These are phyloP conservation scores for Globisporangium mamillatum DNA, from an alignment of 352 stramenopile genomes.

Conservation along the genomic window DNA sequence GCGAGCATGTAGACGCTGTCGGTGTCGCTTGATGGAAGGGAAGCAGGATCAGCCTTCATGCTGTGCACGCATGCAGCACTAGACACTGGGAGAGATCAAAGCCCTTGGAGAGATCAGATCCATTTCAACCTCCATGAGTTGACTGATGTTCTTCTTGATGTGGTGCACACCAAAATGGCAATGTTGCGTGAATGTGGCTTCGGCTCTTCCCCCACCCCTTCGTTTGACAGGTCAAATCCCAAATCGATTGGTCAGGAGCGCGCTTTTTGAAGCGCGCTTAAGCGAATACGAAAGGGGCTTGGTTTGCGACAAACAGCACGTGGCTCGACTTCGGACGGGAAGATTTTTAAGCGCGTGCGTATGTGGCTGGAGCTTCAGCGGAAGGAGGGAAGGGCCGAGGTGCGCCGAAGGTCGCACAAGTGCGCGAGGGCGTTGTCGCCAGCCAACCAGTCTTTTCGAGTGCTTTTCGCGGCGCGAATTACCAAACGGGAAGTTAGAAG, in stretches of 20 bases:
- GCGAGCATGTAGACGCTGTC: background rate
- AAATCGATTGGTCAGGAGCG: constrained; percentile 29
- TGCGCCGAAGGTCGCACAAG: constrained; percentile 29
- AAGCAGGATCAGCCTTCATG: background rate
- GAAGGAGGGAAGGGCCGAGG: background rate
- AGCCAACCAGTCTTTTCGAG: constrained; percentile 46
- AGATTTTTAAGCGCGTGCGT: background rate
- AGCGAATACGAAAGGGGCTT: constrained; percentile 12
- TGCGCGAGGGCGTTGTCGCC: constrained; percentile 27
- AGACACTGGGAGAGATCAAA: background rate
- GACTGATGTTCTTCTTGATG: background rate
- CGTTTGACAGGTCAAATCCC: constrained; percentile 2
- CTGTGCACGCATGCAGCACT: background rate
- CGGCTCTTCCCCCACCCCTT: background rate
- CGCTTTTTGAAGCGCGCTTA: constrained; percentile 26
- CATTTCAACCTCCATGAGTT: too few relatives aligned
- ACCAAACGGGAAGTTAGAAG: constrained; percentile 73
- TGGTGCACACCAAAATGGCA: background rate
- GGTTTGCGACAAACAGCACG: background rate
- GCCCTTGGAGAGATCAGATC: background rate
- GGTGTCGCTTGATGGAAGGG: background rate
- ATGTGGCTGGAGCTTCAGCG: background rate
- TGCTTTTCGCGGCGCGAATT: constrained; percentile 28
- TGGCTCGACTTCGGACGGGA: background rate
- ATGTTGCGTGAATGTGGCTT: too few relatives aligned